Percentiles rank a stretch among this genome's conserved stretches.
Conservation (phyloP, 2,329 filamentous ascomycete species). For the Aspergillus pseudoterreus region DNA sequence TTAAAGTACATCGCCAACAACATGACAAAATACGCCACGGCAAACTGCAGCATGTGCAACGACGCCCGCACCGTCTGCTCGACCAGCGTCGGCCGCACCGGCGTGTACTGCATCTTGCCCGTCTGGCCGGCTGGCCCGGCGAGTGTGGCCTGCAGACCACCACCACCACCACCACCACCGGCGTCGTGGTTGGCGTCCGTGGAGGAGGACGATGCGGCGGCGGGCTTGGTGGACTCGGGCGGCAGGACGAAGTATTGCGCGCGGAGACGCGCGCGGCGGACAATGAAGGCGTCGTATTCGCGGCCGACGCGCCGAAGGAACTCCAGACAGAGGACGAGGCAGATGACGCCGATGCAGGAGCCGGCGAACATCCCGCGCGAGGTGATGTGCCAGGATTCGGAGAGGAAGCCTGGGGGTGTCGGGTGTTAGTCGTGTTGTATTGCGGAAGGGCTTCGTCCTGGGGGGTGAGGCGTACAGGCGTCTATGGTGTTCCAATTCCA, state of each 20-base stretch:
- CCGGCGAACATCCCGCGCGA: conserved; percentile 71
- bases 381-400: conserved; percentile 65
- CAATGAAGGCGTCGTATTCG: conserved; percentile 68
- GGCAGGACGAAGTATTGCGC: conserved; percentile 14
- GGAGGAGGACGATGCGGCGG: neutral
- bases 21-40: conserved; percentile 77
- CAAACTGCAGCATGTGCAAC: conserved; percentile 68
- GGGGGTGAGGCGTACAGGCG: conserved; percentile 12
- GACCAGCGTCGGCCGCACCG: conserved; percentile 55
- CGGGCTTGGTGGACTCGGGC: neutral
- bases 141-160: no score
- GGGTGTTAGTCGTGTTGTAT: neutral
- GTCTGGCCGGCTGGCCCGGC: neutral
- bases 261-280: conserved; percentile 47
- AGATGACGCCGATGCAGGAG: conserved; percentile 72
- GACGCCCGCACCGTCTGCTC: conserved; percentile 66
- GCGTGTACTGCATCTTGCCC: neutral
- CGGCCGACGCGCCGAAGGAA: conserved; percentile 65
- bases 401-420: conserved; percentile 57
- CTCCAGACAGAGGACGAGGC: conserved; percentile 71
- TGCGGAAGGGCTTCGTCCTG: neutral
- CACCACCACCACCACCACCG: no score
- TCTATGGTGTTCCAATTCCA: conserved; percentile 29
- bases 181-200: neutral
- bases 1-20: conserved; percentile 62